Evolutionary conservation across 2,329 filamentous ascomycete species (phyloP), one percentile per base, ranked within the genome.

Genomic region (Didymella arachidicola): DNA sequence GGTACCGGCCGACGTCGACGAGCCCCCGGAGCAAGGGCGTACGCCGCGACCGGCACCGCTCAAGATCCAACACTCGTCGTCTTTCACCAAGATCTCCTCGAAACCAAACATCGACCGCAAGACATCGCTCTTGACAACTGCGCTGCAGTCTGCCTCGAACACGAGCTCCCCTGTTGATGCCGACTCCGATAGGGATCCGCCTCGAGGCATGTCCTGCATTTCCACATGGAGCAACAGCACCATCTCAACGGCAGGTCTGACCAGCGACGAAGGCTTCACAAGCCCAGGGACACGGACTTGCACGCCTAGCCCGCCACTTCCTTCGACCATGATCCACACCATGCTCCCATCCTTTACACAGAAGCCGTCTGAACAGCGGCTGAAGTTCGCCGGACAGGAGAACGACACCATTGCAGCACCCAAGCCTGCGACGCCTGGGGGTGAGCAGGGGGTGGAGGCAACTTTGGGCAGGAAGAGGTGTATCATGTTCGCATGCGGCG

Each of bases 231-330:
- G 92, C 81, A 94, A 89, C 72, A 81, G 87, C 66, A 97, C 93
- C 79, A 79, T 89, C 59, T 97, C 93, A 1, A 96, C 92, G 3
- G 91, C 91, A 36, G 94, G 97, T 65, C 83, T 98, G 57, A 97
- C 93, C n/a, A 97, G 93, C 77, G 95, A 97, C 71, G 95, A 91
- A 57, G 93, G 92, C 59, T 80, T 96, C 59, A 96, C 93, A 18
- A 97, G 92, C 70, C 93, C 94, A 41, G 90, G 78, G 29, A 78
- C 92, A n/a, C 84, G 92, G 55, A 91, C 92, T 34, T 92, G 87
- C 75, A 94, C 92, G 0, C 92, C 93, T 0, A 98, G 94, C 72
- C 94, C 95, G 18, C 92, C 92, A n/a, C 82, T 89, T 2, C 87
- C 87, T 4, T 83, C 87, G 18, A 81, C 86, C 51, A 79, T 80